These are phyloP conservation scores for Saccharomyces hybrid DNA, from an alignment of 1,139 yeast genomes.

Conservation along the genomic window DNA sequence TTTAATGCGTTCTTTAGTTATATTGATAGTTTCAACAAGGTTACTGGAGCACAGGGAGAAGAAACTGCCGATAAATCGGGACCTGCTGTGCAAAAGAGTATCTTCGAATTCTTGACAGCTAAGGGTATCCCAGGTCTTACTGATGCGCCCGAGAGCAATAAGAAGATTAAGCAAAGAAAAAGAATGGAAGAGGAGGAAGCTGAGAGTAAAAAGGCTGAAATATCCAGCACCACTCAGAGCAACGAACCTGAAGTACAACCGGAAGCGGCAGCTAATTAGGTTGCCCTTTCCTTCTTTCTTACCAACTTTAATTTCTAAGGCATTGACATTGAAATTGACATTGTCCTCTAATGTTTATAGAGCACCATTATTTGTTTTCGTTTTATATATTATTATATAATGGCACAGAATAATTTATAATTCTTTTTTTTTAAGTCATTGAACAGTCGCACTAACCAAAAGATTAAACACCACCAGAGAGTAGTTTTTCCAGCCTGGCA, in stretches of 20 bases:
- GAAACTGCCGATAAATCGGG: slow-evolving; percentile 24
- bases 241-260: neutral
- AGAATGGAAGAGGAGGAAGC: slow-evolving; percentile 3
- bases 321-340: neutral
- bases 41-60: slow-evolving; percentile 29
- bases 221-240: neutral
- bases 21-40: slow-evolving; percentile 58
- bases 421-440: neutral
- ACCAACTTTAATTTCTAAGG: neutral
- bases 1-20: slow-evolving; percentile 86
- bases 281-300: neutral
- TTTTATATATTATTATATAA: neutral
- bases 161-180: neutral
- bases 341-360: neutral
- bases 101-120: slow-evolving; percentile 74
- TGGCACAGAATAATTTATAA: neutral
- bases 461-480: slow-evolving; percentile 25
- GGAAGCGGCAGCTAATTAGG: neutral
- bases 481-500: slow-evolving; percentile 51
- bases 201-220: neutral
- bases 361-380: neutral
- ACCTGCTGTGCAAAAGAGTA: slow-evolving; percentile 33
- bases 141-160: slow-evolving; percentile 3
- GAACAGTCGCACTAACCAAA: neutral
- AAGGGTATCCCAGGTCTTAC: slow-evolving; percentile 39